Conservation (phyloP, 768 basidiomycete species). For the Plicaturopsis crispa region DNA sequence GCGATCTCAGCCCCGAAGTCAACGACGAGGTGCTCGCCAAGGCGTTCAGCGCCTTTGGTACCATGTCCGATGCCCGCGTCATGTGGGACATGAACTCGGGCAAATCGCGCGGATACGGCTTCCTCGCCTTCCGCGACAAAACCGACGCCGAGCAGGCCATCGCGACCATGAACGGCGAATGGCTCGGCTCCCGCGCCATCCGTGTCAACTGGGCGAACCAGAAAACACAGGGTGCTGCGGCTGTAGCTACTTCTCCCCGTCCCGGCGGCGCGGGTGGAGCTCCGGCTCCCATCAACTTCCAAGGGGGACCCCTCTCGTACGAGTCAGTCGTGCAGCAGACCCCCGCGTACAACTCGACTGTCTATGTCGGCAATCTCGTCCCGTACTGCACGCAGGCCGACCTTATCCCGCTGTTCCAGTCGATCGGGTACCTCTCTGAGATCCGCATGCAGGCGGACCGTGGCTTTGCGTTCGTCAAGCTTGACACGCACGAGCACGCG, state of each 20-base stretch:
- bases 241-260: conserved; percentile 4
- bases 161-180: conserved; percentile 99
- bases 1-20: conserved; percentile 98
- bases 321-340: conserved; percentile 93
- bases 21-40: conserved; percentile 95
- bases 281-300: conserved; percentile 88
- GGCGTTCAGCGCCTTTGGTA: conserved; percentile 96
- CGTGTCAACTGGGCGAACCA: conserved; percentile 99
- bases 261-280: conserved; percentile 41
- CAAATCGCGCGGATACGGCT: conserved; percentile 96
- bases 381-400: conserved; percentile 97
- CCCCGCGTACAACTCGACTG: conserved; percentile 88
- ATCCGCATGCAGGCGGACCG: conserved; percentile 99
- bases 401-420: conserved; percentile 96
- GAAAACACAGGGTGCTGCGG: conserved; percentile 74
- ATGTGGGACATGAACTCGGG: conserved; percentile 99
- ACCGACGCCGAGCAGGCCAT: conserved; percentile 99
- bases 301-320: conserved; percentile 82
- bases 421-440: conserved; percentile 97
- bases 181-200: conserved; percentile 96
- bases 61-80: conserved; percentile 93
- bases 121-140: conserved; percentile 97
- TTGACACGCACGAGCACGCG: conserved; percentile 97
- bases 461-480: conserved; percentile 97
- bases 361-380: conserved; percentile 98